Base-by-base conservation (phyloP, 495 filamentous ascomycete genomes). In the Acidiella bohemica region DNA sequence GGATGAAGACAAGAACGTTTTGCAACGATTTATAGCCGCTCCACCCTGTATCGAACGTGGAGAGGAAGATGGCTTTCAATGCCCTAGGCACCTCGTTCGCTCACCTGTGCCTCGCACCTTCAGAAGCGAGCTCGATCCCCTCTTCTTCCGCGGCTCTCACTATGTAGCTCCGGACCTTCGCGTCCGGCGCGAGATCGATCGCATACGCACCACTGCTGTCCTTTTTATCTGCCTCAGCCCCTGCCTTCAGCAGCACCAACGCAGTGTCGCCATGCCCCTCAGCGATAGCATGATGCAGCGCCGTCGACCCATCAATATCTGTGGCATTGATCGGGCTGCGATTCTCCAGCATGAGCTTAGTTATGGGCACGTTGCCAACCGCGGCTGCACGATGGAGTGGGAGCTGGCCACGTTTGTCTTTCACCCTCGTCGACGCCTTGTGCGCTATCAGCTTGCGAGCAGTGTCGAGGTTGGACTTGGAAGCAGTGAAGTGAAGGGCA, bases 201-300 rank as follows among this genome's bases (percentile, higher is more conserved):
- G 90, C 75, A 39, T 84, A 51, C 41, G 58, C 62, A 14, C 80
- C 90, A 50, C 87, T 78, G 3, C 44, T 48, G 57, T 92, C 81
- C 59, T 73, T 74, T 61, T 81, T 86, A 42, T 84, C 81, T 4
- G 71, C 71, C 56, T 87, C 85, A 0, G 87, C 87, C 0, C 90
- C 88, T 0, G 78, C 78, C 54, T 81, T 92, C 20, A 97, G 59
- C 35, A 97, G 57, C 11, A 78, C 65, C 17, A 94, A 62, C 0
- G 88, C 90, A 1, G 86, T 75, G 60, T 94, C 84, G 0, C 87
- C 90, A 58, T 94, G 87, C 0, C 90, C 90, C 59, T 97, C 90
- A 0, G 84, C 81, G 44, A 95, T 71, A 2, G 63, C 90, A 63
- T 99, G 92, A 60, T 99, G 90, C 54, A 99, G 61, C 11, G 87